A percentile compares a stretch with the other conserved stretches of the same genome.
Evolutionary conservation across 805 yeast genomes (phyloP).

Genomic region (Zygosaccharomyces lentus): DNA sequence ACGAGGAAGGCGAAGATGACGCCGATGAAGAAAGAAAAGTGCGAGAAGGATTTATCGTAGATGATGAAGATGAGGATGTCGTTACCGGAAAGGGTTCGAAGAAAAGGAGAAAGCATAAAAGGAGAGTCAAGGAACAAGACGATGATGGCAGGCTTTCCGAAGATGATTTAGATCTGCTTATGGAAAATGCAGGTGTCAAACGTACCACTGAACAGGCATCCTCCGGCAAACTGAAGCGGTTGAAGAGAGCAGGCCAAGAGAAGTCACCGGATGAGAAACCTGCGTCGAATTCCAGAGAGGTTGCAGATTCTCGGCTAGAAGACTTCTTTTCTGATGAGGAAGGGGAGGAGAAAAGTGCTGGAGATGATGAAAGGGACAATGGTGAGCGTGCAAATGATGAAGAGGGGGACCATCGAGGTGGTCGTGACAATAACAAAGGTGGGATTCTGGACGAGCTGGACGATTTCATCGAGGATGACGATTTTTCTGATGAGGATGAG

Average conservation of each 20-base stretch:
- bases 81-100: conserved; percentile 29
- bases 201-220: conserved; percentile 39
- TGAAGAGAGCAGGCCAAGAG: conserved; percentile 64
- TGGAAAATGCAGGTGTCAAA: conserved; percentile 84
- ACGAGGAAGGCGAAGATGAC: conserved; percentile 80
- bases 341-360: conserved; percentile 29
- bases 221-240: conserved; percentile 60
- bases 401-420: conserved; percentile 21
- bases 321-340: conserved; percentile 43
- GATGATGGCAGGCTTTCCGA: conserved; percentile 75
- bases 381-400: conserved; percentile 23
- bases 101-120: conserved; percentile 38
- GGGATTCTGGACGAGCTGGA: conserved; percentile 76
- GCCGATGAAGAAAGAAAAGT: conserved; percentile 86
- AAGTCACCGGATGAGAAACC: conserved; percentile 21
- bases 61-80: conserved; percentile 65
- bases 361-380: conserved; percentile 16
- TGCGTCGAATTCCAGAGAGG: conserved; percentile 15
- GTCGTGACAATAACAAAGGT: conserved; percentile 31
- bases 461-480: conserved; percentile 97
- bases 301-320: conserved; percentile 31
- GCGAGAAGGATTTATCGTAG: conserved; percentile 90
- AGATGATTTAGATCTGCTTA: conserved; percentile 86
- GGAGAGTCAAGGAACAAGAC: conserved; percentile 43
- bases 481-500: conserved; percentile 78